These are phyloP conservation scores for Tricholoma sp. DNA, from an alignment of 768 basidiomycete species.

Conservation along the genomic window DNA sequence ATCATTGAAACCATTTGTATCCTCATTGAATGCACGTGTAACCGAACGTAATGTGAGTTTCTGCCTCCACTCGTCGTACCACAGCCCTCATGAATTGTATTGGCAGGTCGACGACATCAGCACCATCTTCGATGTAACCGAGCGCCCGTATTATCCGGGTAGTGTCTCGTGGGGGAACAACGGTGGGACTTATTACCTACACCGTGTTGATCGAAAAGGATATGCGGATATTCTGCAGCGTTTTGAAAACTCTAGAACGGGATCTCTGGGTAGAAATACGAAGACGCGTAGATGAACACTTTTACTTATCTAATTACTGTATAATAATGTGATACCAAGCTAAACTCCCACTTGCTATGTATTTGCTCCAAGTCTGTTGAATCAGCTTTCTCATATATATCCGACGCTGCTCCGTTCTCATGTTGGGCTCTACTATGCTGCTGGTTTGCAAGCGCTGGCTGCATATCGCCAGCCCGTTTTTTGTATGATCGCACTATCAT, in stretches of 20 bases:
- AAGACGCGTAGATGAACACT: constrained; percentile 23
- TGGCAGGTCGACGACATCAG: constrained; percentile 80
- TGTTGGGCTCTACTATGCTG: no score
- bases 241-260: constrained; percentile 47
- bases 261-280: constrained; percentile 21
- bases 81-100: not conserved
- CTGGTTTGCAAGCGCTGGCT: no score
- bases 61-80: not conserved
- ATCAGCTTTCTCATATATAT: not conserved
- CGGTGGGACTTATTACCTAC: constrained; percentile 68
- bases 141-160: constrained; percentile 61
- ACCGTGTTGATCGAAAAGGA: constrained; percentile 69
- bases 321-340: no score
- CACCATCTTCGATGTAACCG: constrained; percentile 75
- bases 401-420: no score
- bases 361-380: not conserved
- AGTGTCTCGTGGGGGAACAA: constrained; percentile 78
- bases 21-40: constrained; percentile 63
- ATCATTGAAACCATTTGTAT: constrained; percentile 82
- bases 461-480: no score
- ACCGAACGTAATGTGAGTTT: constrained; percentile 75
- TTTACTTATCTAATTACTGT: not conserved
- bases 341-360: not conserved
- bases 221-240: constrained; percentile 55
- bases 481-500: no score